phyloP scores from a whole-genome alignment of 208 protist genomes.

The Naegleria gruberi region DNA sequence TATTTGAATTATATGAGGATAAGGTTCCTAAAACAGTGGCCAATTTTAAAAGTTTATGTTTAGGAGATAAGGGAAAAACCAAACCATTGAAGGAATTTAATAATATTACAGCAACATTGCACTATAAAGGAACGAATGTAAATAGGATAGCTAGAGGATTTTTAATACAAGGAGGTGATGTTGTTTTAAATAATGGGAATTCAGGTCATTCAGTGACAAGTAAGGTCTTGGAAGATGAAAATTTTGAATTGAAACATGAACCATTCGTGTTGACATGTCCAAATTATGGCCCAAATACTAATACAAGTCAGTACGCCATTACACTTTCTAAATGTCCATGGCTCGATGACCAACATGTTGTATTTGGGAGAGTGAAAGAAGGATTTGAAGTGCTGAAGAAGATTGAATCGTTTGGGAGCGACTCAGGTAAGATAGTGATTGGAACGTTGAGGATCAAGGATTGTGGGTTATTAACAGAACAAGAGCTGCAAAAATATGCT shows the following conservation, averaged over 20 bases:
- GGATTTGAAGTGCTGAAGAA: not conserved
- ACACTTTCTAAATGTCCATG: slow-evolving; percentile 60
- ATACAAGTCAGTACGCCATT: slow-evolving; percentile 83
- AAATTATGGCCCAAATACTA: slow-evolving; percentile 77
- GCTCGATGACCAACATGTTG: slow-evolving; percentile 70
- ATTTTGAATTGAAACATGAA: slow-evolving; percentile 74
- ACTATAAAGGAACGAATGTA: not conserved
- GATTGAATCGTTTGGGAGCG: not conserved
- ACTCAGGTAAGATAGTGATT: not conserved
- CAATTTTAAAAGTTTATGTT: slow-evolving; percentile 2
- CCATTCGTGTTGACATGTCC: slow-evolving; percentile 54
- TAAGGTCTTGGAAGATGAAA: slow-evolving; percentile 75
- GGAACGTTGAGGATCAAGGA: not conserved
- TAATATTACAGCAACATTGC: not conserved
- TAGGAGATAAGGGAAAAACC: not conserved
- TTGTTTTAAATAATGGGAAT: slow-evolving; percentile 82
- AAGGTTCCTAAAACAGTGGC: not conserved
- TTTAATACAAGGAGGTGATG: slow-evolving; percentile 57
- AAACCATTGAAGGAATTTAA: not conserved
- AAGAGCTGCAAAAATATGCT: not conserved
- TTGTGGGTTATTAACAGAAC: not conserved
- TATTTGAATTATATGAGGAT: not conserved
- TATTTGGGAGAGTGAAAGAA: slow-evolving; percentile 56
- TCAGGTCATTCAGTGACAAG: slow-evolving; percentile 83
- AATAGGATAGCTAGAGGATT: not conserved